Conservation (phyloP, 805 yeast species). For the Kazachstania bromeliacearum region DNA sequence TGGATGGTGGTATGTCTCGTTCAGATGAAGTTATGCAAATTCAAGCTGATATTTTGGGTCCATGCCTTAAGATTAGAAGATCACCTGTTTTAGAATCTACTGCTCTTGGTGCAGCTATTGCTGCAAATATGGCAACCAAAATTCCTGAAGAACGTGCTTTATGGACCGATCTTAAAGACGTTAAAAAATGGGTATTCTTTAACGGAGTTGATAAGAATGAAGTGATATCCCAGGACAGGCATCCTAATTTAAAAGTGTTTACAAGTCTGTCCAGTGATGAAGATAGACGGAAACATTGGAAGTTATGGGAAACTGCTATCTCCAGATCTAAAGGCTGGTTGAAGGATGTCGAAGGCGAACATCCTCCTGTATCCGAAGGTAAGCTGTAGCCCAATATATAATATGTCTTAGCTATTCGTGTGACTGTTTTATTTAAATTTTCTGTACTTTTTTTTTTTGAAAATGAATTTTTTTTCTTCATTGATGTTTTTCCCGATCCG, state of each 20-base stretch:
- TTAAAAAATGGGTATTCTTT: slow-evolving; percentile 82
- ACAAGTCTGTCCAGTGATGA: slow-evolving; percentile 40
- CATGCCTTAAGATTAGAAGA: slow-evolving; percentile 70
- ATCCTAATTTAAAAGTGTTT: slow-evolving; percentile 29
- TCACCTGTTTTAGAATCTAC: slow-evolving; percentile 85
- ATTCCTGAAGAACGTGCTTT: slow-evolving; percentile 46
- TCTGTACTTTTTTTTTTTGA: no score
- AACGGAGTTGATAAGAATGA: slow-evolving; percentile 50
- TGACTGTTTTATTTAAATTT: not conserved
- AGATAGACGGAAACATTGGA: slow-evolving; percentile 57
- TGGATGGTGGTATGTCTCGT: slow-evolving; percentile 93
- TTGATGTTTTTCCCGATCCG: no score
- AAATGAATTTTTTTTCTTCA: no score
- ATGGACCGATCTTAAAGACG: slow-evolving; percentile 72
- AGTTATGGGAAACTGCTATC: slow-evolving; percentile 78
- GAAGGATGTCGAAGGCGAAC: slow-evolving; percentile 12
- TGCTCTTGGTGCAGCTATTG: slow-evolving; percentile 93
- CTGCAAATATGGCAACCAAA: slow-evolving; percentile 64
- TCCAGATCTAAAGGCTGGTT: slow-evolving; percentile 79
- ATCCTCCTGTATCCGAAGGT: not conserved
- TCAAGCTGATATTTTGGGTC: slow-evolving; percentile 87
- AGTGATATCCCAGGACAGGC: slow-evolving; percentile 11
- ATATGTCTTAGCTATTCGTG: not conserved
- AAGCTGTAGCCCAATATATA: no score
- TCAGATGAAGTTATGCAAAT: slow-evolving; percentile 89